A percentile compares a stretch with the other conserved stretches of the same genome.
These are phyloP conservation scores for Suillus decipiens DNA, from an alignment of 768 basidiomycete species.

Conservation along the genomic window DNA sequence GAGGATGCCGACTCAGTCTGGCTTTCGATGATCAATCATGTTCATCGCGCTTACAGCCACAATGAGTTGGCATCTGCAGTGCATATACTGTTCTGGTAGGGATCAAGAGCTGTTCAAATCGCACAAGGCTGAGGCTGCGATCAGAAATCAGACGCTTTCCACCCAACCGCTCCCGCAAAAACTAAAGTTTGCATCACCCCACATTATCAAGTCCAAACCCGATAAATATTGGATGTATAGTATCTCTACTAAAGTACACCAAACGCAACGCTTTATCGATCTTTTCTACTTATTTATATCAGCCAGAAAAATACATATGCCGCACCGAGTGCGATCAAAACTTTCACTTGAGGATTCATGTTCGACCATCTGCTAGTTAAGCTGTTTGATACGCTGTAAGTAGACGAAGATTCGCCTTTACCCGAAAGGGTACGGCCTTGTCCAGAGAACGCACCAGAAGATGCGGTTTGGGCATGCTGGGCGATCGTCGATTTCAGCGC, in stretches of 20 bases:
- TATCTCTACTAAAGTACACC: background rate
- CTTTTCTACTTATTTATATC: constrained; percentile 21
- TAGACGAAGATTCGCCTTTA: constrained; percentile 44
- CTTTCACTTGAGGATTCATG: constrained; percentile 67
- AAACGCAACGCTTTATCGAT: background rate
- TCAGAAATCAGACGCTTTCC: too few species aligned
- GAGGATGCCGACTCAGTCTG: too few species aligned
- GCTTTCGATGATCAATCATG: too few species aligned
- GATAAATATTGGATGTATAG: background rate
- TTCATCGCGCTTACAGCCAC: too few species aligned
- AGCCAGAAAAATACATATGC: constrained; percentile 63
- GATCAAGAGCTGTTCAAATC: too few species aligned
- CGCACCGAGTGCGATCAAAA: constrained; percentile 61
- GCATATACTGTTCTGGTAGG: too few species aligned
- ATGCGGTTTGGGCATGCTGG: constrained; percentile 47
- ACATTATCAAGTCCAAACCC: background rate
- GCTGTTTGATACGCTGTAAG: constrained; percentile 35
- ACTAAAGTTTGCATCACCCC: background rate
- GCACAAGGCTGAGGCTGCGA: too few species aligned
- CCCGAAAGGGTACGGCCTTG: constrained; percentile 63
- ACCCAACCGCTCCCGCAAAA: too few species aligned
- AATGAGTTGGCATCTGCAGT: too few species aligned
- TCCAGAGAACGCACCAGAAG: constrained; percentile 59
- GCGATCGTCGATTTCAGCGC: constrained; percentile 60
- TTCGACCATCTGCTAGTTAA: constrained; percentile 42